Conservation (phyloP, 352 stramenopile genomes). For the Phytopythium boreale region DNA sequence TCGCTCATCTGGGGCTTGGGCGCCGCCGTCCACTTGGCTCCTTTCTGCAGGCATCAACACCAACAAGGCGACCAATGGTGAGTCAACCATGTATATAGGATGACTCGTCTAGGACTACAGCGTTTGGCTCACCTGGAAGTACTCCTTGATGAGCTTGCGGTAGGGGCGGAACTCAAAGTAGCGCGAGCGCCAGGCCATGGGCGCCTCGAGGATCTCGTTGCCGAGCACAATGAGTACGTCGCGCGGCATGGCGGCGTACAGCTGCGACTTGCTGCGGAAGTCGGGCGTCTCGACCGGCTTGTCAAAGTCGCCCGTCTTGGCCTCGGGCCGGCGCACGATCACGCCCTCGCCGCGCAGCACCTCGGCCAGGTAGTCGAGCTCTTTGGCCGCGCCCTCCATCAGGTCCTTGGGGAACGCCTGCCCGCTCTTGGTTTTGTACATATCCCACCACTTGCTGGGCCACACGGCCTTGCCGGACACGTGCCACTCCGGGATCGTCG, state of each 20-base stretch:
- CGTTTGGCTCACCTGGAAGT: slow-evolving; percentile 59
- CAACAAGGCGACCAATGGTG: neutral
- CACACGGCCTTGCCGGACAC: slow-evolving; percentile 88
- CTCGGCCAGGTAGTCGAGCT: slow-evolving; percentile 85
- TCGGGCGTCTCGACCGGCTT: slow-evolving; percentile 77
- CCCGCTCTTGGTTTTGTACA: slow-evolving; percentile 86
- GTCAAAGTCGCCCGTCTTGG: slow-evolving; percentile 64
- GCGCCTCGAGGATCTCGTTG: slow-evolving; percentile 88
- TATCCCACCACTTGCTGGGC: slow-evolving; percentile 87
- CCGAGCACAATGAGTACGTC: slow-evolving; percentile 89
- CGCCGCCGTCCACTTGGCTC: slow-evolving; percentile 86
- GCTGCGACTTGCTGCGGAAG: slow-evolving; percentile 78
- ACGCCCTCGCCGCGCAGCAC: slow-evolving; percentile 85
- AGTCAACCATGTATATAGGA: slow-evolving; percentile 4
- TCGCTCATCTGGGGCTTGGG: slow-evolving; percentile 90
- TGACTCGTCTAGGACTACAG: no score
- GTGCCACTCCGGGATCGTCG: slow-evolving; percentile 91
- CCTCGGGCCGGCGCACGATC: slow-evolving; percentile 77
- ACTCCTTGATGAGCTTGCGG: slow-evolving; percentile 88
- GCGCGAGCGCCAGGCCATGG: slow-evolving; percentile 88
- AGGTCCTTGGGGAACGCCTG: slow-evolving; percentile 78
- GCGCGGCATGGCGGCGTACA: slow-evolving; percentile 88
- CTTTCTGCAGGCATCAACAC: slow-evolving; percentile 30
- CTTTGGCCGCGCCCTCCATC: slow-evolving; percentile 64
- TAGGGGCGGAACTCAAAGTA: slow-evolving; percentile 91